Evolutionary conservation across 768 basidiomycete genomes (phyloP).

Genomic region (Suillus subluteus): DNA sequence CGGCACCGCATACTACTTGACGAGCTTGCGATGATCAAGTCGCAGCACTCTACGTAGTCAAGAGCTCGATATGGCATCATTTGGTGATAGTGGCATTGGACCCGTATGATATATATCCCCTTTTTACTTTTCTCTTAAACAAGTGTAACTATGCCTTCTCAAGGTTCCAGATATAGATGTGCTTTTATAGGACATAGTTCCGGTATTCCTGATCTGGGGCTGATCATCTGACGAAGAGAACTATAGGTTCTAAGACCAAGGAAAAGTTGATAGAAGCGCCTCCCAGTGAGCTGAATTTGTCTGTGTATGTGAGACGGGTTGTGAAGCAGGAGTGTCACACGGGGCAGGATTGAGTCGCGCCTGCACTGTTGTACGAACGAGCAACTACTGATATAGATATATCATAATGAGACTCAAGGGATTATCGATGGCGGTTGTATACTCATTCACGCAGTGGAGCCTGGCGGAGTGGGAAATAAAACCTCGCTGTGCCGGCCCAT

Average conservation of each 20-base stretch:
- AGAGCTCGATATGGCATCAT: background rate
- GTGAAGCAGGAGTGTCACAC: background rate
- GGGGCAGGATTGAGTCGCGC: background rate
- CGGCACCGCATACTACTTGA: constrained; percentile 88
- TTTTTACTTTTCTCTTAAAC: background rate
- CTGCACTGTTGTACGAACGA: no score
- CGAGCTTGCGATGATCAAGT: constrained; percentile 74
- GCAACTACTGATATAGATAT: no score
- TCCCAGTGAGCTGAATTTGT: background rate
- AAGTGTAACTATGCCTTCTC: background rate
- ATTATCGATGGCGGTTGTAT: no score
- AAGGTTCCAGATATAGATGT: background rate
- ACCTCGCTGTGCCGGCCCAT: background rate
- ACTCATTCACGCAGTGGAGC: background rate
- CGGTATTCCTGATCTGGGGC: background rate
- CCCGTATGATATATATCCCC: no score
- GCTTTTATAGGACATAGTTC: background rate
- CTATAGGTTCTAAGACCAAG: background rate
- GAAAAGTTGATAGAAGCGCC: background rate
- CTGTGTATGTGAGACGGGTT: background rate
- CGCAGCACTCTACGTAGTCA: constrained; percentile 21
- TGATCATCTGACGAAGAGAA: background rate
- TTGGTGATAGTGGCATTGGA: background rate
- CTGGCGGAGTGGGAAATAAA: background rate
- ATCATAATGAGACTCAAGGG: no score